Base-by-base conservation (phyloP, 768 basidiomycete species). In the Pisolithus marmoratus region DNA sequence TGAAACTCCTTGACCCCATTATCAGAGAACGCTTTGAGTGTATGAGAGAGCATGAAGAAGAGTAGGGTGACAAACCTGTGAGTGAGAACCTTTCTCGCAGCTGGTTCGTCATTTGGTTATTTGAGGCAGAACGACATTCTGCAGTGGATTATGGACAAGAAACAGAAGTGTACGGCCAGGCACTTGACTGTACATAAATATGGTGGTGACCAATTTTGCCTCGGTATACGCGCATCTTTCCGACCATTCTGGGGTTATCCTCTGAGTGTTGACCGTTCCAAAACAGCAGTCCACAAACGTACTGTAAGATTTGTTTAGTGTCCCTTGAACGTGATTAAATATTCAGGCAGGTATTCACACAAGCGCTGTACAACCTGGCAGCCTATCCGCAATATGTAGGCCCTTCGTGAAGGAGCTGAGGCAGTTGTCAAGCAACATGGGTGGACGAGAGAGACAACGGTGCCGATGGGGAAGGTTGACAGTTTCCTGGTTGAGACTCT, bases 401-500 rank as follows among this genome's bases (percentile, higher is more conserved):
- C 68, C 1, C 60, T 78, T 4, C 69, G 75, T 0, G 63, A 70
- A 40, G 76, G 77, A 51, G 60, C 71, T 8, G 70, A 72, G 26
- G 38, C 43, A 1, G 58, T 68, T 17, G 34, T 71, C 12, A 23
- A 41, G 2, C 36, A 60, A 8, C 61, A 72, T 0, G 70, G 60
- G 20, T 72, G 67, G 63, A 57, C 57, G 2, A 69, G 65, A 46
- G 46, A 34, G 0, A 56, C 60, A 6, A 22, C 72, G 27, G 55
- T 37, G 15, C 63, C 65, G 34, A 64, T 72, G 63, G 65, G 55
- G 57, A 71, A 69, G 53, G 40, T 75, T 7, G 74, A 76, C 48
- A 76, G 70, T 50, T 74, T 77, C 47, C 38, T 76, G 38, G 70
- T 63, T 46, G 74, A 73, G 46, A 61, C 63, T 5, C 60, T 65